Percentiles rank a stretch among this genome's conserved stretches.
These are phyloP conservation scores for Fonsecaea pedrosoi DNA, from an alignment of 2,329 filamentous ascomycete species.

Conservation along the genomic window DNA sequence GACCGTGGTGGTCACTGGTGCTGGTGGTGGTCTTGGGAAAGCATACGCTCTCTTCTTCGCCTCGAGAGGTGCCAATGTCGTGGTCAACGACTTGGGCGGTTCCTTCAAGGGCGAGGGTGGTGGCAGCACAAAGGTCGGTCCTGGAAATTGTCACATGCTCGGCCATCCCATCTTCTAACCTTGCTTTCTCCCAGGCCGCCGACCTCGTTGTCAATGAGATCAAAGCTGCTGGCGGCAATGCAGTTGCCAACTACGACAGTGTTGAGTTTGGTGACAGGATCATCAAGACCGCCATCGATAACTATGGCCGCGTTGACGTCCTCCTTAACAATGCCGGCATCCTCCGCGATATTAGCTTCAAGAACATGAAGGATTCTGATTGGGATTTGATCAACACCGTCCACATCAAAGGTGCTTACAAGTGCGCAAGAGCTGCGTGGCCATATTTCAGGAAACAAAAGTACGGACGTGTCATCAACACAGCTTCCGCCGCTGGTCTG, in stretches of 20 bases:
- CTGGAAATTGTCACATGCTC: constrained; percentile 45
- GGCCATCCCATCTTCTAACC: constrained; percentile 64
- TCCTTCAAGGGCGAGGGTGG: constrained; percentile 92
- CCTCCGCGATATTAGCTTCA: constrained; percentile 92
- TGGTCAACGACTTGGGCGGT: constrained; percentile 94
- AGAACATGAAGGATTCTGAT: constrained; percentile 96
- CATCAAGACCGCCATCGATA: constrained; percentile 68
- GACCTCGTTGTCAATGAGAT: constrained; percentile 59
- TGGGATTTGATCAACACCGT: constrained; percentile 96
- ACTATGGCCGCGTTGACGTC: constrained; percentile 77
- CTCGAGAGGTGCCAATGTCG: constrained; percentile 87
- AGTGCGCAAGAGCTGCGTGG: constrained; percentile 93
- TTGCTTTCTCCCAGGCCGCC: constrained; percentile 60
- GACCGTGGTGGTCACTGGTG: constrained; percentile 86
- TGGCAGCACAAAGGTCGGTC: constrained; percentile 74
- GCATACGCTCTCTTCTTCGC: constrained; percentile 89
- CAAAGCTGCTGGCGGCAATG: constrained; percentile 86
- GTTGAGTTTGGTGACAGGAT: constrained; percentile 88
- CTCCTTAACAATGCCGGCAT: constrained; percentile 99
- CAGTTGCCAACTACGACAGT: constrained; percentile 93
- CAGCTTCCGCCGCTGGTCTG: constrained; percentile 90
- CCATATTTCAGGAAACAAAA: constrained; percentile 98
- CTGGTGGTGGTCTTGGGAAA: constrained; percentile 80
- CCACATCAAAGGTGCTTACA: constrained; percentile 92
- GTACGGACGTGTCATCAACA: constrained; percentile 96